These are phyloP conservation scores for Saccharomycopsis selenospora DNA, from an alignment of 805 yeast genomes.

Conservation along the genomic window DNA sequence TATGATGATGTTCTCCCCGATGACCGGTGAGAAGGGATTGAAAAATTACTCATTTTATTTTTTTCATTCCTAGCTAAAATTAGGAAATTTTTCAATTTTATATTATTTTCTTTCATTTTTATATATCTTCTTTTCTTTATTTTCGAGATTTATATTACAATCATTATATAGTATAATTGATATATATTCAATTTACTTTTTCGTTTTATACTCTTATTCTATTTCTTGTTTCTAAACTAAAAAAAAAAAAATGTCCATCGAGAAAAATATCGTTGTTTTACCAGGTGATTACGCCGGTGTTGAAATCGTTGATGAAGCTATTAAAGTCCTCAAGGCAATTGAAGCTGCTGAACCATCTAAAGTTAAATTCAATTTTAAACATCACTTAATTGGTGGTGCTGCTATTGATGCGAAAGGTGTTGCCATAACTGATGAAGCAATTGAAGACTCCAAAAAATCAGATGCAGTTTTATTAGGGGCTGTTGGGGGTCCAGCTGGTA, in stretches of 20 bases:
- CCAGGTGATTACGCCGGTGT: conserved; percentile 98
- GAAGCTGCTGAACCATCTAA: conserved; percentile 42
- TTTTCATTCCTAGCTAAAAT: too few relatives aligned
- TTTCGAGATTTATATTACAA: too few relatives aligned
- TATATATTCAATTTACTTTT: too few relatives aligned
- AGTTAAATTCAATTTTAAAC: conserved; percentile 65
- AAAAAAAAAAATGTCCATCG: conserved; percentile 13
- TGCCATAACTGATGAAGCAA: conserved; percentile 80
- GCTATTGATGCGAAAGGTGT: conserved; percentile 92
- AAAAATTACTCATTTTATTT: too few relatives aligned
- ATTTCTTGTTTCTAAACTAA: too few relatives aligned
- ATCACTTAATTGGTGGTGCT: conserved; percentile 95
- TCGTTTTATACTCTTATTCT: too few relatives aligned
- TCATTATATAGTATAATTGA: too few relatives aligned
- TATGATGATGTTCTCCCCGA: too few relatives aligned
- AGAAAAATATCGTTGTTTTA: conserved; percentile 72
- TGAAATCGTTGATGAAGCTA: conserved; percentile 84
- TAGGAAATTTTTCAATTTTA: too few relatives aligned
- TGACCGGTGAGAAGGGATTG: too few relatives aligned
- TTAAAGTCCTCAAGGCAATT: conserved; percentile 81
- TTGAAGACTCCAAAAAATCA: conserved; percentile 75
- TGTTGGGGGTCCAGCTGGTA: conserved; percentile 87
- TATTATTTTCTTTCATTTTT: too few relatives aligned
- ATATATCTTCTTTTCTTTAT: too few relatives aligned
- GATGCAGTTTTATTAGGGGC: conserved; percentile 97